phyloP scores from a whole-genome alignment of 163 green algal genomes.

The Scenedesmus sp. region DNA sequence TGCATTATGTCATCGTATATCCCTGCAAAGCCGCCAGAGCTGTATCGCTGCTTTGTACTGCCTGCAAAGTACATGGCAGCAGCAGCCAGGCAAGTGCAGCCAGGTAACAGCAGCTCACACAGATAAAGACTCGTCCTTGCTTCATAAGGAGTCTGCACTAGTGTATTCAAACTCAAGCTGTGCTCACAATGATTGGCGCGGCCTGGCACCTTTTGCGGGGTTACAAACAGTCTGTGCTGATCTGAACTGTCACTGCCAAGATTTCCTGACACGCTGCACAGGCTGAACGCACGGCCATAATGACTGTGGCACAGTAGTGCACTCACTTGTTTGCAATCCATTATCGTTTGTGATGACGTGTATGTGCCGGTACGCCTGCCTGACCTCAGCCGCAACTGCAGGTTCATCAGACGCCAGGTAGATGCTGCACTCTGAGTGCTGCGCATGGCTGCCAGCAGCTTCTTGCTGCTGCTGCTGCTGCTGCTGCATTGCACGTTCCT shows the following conservation, averaged over 20 bases:
- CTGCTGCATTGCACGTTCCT: background rate
- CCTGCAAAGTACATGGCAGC: background rate
- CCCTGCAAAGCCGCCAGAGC: constrained; percentile 2
- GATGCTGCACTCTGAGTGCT: background rate
- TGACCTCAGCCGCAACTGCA: constrained; percentile 1
- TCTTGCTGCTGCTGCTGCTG: background rate
- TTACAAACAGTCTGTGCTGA: no score
- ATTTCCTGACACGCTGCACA: no score
- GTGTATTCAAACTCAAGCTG: no score
- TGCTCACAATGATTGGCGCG: no score
- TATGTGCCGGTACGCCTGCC: constrained; percentile 32
- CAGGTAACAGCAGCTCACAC: no score
- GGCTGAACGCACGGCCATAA: no score
- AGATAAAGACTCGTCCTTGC: no score
- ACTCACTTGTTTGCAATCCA: constrained; percentile 5
- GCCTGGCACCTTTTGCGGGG: no score
- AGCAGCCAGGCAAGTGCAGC: background rate
- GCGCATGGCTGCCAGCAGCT: background rate
- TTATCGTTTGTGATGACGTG: constrained; percentile 27
- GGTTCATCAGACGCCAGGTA: constrained; percentile 38
- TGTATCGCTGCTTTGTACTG: background rate
- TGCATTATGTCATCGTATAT: constrained; percentile 51
- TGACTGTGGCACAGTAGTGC: background rate
- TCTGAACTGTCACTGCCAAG: no score
- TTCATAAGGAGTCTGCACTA: no score